These are phyloP conservation scores for Staphylotrichum longicolle DNA, from an alignment of 495 filamentous ascomycete species.

Conservation along the genomic window DNA sequence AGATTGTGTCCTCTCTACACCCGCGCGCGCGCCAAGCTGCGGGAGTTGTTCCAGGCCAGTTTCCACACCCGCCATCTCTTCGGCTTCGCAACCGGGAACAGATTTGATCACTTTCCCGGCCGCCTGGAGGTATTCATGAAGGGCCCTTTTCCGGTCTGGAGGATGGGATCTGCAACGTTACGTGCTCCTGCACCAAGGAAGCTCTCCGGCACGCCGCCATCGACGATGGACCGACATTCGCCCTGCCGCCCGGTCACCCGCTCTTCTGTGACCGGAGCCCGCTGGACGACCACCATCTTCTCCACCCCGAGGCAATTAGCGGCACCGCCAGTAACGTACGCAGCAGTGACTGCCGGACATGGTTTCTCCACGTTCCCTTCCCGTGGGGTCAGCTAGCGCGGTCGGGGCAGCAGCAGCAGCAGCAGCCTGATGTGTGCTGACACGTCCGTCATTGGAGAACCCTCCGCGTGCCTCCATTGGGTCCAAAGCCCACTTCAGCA, in stretches of 20 bases:
- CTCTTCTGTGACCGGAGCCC: conserved; percentile 1
- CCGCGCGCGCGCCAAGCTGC: conserved; percentile 11
- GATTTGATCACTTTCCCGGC: conserved; percentile 26
- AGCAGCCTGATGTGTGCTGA: background rate
- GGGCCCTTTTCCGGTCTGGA: conserved; percentile 26
- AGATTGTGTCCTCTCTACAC: conserved; percentile 15
- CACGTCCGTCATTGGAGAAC: too few relatives aligned
- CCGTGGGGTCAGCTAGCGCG: background rate
- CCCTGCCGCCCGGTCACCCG: background rate
- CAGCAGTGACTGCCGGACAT: background rate
- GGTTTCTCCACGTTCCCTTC: background rate
- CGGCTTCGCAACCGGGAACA: conserved; percentile 31
- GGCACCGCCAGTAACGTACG: background rate
- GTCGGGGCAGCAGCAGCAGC: background rate
- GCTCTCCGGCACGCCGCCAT: background rate
- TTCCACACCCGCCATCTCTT: conserved; percentile 13
- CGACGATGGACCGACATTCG: background rate
- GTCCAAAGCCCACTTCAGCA: too few relatives aligned
- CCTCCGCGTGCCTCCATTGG: too few relatives aligned
- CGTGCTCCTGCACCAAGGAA: conserved; percentile 18
- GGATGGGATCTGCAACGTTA: conserved; percentile 32
- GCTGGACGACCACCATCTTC: background rate
- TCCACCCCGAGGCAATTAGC: background rate
- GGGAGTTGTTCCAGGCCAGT: conserved; percentile 32
- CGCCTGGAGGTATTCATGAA: conserved; percentile 21